Evolutionary conservation across 257 asterid genomes (phyloP).

Genomic region (Coffea canephora): DNA sequence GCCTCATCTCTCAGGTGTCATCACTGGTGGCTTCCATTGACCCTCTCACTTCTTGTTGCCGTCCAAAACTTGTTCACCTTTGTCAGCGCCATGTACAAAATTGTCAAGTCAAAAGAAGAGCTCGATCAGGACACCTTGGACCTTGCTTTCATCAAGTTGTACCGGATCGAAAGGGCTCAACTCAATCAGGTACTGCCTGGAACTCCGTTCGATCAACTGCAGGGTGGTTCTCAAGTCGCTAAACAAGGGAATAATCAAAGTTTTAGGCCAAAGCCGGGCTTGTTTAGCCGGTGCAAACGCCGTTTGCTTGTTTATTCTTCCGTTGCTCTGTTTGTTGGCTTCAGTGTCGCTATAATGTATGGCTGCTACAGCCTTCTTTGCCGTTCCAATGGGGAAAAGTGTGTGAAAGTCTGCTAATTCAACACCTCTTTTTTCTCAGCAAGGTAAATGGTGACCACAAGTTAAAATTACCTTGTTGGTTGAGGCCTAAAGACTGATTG

Average conservation of each 20-base stretch:
- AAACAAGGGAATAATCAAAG: conserved; percentile 24
- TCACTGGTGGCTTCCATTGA: conserved; percentile 51
- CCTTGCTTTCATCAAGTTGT: conserved; percentile 32
- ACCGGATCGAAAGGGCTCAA: conserved; percentile 26
- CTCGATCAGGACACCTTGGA: conserved; percentile 43
- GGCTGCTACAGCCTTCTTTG: conserved; percentile 47
- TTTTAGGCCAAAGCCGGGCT: conserved; percentile 31
- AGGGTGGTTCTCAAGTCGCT: not conserved
- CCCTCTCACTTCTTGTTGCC: conserved; percentile 45
- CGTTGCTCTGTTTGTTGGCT: conserved; percentile 33
- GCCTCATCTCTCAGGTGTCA: conserved; percentile 32
- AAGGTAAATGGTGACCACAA: not conserved
- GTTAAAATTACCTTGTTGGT: not conserved
- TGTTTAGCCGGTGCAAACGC: conserved; percentile 27
- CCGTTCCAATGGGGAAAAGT: conserved; percentile 26
- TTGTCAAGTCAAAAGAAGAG: conserved; percentile 32
- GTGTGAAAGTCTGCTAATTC: conserved; percentile 38
- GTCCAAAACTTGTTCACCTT: conserved; percentile 34
- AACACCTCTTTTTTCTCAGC: not conserved
- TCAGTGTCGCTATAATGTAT: conserved; percentile 40
- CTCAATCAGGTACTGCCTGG: conserved; percentile 39
- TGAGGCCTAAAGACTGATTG: not conserved
- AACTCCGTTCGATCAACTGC: not conserved
- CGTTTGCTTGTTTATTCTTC: conserved; percentile 21
- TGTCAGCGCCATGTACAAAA: conserved; percentile 18